Base-by-base conservation (phyloP, 2,329 filamentous ascomycete species). In the Chaetothyriales sp. region DNA sequence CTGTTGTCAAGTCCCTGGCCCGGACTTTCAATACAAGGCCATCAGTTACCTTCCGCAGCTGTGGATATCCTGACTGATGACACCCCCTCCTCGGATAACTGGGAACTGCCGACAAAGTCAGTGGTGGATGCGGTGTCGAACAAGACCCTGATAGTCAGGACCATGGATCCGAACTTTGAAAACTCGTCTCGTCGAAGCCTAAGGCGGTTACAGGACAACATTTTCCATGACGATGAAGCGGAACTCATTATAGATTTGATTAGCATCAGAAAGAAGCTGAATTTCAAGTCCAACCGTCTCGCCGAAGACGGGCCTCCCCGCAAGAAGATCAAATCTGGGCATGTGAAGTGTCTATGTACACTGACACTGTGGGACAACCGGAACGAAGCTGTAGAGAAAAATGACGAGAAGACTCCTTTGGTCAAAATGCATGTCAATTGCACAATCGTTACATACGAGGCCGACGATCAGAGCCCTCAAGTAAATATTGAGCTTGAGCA, bases 311-410 rank as follows among this genome's bases (percentile, higher is more conserved):
- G 56, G 20, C 50, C 48, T 46, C 46, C 56, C 15, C 43, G 48
- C 5, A 58, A 60, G 49, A 52, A 56, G 4, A 51, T 48, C 25
- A 58, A 56, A 50, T 49, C 50, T 8, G 53, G 58, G 13, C 29
- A 19, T 8, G 45, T 58, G 25, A 50, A 51, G 44, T 60, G 58
- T 50, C 49, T 49, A 20, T 59, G 57, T 40, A 55, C 56, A 49
- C 47, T 60, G 48, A 58, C 58, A 8, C 48, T 60, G 18, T 60
- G 58, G 58, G 58, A 60, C 48, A 60, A 58, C 49, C 54, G 58
- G 25, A 51, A 51, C 25, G 57, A 56, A 10, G 43, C 9, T 49
- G 47, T 49, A 28, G 46, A 47, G 46, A 18, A 22, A 15, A 20
- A 13, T 25, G 46, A 22, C 4, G 33, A 40, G 33, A 40, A 40